Evolutionary conservation across 176 grass and related monocot genomes (phyloP).

Genomic region (Oropetium thomaeum): DNA sequence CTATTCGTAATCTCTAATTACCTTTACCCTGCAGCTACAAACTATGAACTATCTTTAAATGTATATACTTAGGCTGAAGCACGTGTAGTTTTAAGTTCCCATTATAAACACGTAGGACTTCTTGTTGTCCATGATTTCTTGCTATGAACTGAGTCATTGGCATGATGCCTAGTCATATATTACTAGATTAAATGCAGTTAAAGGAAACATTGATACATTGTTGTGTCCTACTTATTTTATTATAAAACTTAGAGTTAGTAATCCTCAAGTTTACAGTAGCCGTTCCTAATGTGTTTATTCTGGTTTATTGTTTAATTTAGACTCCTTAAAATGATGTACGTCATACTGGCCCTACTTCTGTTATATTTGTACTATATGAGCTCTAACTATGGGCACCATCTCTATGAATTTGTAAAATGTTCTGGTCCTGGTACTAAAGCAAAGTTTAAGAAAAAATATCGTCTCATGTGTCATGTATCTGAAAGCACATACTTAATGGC

Average conservation of each 20-base stretch:
- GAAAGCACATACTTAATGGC: background rate
- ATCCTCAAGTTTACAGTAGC: background rate
- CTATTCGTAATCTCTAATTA: background rate
- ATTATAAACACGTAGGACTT: background rate
- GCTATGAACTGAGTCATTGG: background rate
- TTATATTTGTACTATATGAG: background rate
- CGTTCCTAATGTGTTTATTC: background rate
- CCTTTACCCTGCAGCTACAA: background rate
- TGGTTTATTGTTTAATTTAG: background rate
- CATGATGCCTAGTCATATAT: background rate
- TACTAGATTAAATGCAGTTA: background rate
- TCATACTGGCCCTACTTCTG: too few species aligned
- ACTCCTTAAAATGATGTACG: too few species aligned
- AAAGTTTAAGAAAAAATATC: background rate
- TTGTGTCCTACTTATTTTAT: background rate
- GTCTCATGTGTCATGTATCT: background rate
- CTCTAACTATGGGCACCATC: background rate
- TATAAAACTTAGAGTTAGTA: too few species aligned
- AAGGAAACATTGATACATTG: background rate
- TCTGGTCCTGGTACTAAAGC: background rate
- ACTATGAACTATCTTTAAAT: constrained; percentile 3
- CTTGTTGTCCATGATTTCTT: background rate
- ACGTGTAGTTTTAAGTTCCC: background rate
- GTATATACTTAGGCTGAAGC: background rate
- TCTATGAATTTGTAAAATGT: background rate